Evolutionary conservation across 108 stramenopile species (phyloP), one percentile per base, ranked within the genome.

Genomic region (Cyclotella sp.): DNA sequence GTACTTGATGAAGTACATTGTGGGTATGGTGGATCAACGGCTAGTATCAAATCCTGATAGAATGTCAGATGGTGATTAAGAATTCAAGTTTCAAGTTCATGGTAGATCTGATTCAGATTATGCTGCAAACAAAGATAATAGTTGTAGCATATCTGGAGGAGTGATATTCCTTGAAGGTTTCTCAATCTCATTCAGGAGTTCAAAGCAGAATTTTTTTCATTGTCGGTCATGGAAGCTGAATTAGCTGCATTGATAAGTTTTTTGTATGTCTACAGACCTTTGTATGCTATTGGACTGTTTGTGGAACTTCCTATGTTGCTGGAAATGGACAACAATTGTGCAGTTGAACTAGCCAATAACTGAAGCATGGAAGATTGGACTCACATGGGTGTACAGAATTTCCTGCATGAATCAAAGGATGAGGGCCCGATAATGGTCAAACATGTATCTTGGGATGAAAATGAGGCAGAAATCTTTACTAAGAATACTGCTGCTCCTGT

Each of bases 81-180:
- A 26, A 15, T 71, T 78, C 39, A 26, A 78, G 62, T 78, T 70
- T 61, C 21, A 1, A 9, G 57, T 77, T 24, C 12, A 21, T n/a
- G 76, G 76, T 9, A n/a, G 67, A 16, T 68, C 67, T 13, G 76
- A 77, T 49, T 77, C 68, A 1, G 54, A 77, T 44, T 77, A 77
- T 62, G 76, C 76, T 18, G 28, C 43, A 13, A 34, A 63, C 57
- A 19, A 42, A 15, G 42, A 28, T 29, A 21, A 28, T 3, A 34
- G 76, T 53, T 40, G 19, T 11, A 70, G 70, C 30, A 28, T 78
- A 4, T 63, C 62, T 24, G 77, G 77, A 22, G 16, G 24, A 55
- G 11, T 27, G 52, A 51, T 64, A 5, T 60, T 61, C 8, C 49
- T 78, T 1, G 51, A 75, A n/a, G 49, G 19, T 8, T 27, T 3